phyloP scores from a whole-genome alignment of 2,329 filamentous ascomycete genomes.

The Cadophora sp. region DNA sequence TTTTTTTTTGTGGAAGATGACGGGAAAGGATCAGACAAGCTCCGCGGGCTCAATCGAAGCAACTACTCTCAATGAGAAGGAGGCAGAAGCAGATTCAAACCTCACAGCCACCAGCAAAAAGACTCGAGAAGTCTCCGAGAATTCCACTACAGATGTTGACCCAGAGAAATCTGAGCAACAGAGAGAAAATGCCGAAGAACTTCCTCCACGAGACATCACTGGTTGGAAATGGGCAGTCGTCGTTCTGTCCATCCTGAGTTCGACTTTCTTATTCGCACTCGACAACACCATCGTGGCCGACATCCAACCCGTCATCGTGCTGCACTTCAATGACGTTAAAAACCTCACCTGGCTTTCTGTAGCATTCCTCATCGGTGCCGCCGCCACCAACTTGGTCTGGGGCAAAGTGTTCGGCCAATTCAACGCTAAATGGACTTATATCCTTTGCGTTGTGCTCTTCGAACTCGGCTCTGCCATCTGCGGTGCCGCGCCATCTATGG shows the following conservation, averaged over 20 bases:
- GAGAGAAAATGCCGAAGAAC: too few species aligned
- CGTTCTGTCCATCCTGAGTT: not conserved
- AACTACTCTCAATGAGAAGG: too few species aligned
- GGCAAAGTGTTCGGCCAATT: slow-evolving; percentile 34
- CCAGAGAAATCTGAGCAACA: too few species aligned
- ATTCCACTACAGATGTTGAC: too few species aligned
- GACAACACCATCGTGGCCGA: slow-evolving; percentile 43
- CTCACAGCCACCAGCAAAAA: too few species aligned
- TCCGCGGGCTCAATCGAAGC: too few species aligned
- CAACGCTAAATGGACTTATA: slow-evolving; percentile 36
- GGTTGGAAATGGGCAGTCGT: too few species aligned
- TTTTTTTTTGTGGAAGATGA: too few species aligned
- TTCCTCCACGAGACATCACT: too few species aligned
- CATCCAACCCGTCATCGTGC: slow-evolving; percentile 49
- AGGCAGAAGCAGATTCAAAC: too few species aligned
- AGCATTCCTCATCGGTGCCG: slow-evolving; percentile 46
- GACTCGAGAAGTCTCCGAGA: too few species aligned
- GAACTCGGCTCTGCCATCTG: slow-evolving; percentile 41
- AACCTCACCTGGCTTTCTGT: slow-evolving; percentile 51
- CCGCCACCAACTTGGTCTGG: slow-evolving; percentile 40
- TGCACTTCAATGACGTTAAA: slow-evolving; percentile 46
- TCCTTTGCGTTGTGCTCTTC: slow-evolving; percentile 32
- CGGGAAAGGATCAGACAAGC: too few species aligned
- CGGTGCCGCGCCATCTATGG: slow-evolving; percentile 41
- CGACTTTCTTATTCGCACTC: slow-evolving; percentile 1